These are phyloP conservation scores for Cercospora canescens DNA, from an alignment of 2,329 filamentous ascomycete species.

Conservation along the genomic window DNA sequence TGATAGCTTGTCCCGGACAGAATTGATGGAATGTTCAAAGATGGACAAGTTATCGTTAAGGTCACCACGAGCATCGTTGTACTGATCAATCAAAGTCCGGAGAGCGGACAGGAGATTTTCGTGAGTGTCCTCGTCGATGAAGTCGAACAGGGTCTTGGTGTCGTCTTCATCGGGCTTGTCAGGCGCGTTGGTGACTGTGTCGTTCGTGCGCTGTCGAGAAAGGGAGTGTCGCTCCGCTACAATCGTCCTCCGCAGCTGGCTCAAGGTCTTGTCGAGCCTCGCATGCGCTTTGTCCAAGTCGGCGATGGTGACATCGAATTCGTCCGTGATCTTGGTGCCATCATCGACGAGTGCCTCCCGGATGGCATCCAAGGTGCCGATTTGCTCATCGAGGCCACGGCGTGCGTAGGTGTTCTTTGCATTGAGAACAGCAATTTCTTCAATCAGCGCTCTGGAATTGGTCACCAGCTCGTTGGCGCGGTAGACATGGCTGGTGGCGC, in stretches of 20 bases:
- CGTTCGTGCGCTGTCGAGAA: constrained; percentile 29
- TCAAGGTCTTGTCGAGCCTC: constrained; percentile 66
- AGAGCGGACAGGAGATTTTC: constrained; percentile 65
- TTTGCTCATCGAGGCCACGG: constrained; percentile 45
- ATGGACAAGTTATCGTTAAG: constrained; percentile 57
- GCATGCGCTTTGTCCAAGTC: constrained; percentile 65
- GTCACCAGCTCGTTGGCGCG: constrained; percentile 85
- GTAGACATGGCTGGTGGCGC: constrained; percentile 75
- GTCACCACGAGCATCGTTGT: constrained; percentile 66
- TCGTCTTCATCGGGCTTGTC: constrained; percentile 6
- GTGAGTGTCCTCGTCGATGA: constrained; percentile 72
- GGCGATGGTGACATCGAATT: constrained; percentile 43
- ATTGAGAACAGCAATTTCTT: constrained; percentile 73
- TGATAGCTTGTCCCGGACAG: constrained; percentile 20
- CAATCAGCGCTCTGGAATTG: constrained; percentile 70
- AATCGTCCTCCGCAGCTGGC: constrained; percentile 61
- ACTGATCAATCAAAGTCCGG: constrained; percentile 68
- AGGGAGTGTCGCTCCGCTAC: constrained; percentile 67
- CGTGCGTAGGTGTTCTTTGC: constrained; percentile 48
- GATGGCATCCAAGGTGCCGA: constrained; percentile 45
- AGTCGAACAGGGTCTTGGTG: constrained; percentile 67
- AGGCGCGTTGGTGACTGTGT: constrained; percentile 8
- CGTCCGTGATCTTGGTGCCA: constrained; percentile 43
- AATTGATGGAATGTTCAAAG: constrained; percentile 66
- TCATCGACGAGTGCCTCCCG: constrained; percentile 45